Base-by-base conservation (phyloP, 495 filamentous ascomycete genomes). In the Venustampulla echinocandica region DNA sequence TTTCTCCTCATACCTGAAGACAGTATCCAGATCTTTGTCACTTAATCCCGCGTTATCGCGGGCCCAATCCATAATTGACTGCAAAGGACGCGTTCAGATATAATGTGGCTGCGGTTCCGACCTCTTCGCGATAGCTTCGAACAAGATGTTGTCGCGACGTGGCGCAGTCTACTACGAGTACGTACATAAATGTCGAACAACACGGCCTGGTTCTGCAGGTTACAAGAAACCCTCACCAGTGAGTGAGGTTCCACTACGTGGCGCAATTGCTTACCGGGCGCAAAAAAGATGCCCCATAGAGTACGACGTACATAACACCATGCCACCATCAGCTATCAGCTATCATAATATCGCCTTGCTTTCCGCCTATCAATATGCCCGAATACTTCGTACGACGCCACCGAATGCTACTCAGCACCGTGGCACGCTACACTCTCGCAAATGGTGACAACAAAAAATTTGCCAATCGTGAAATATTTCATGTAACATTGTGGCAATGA, bases 1-100 rank as follows among this genome's bases (percentile, higher is more conserved):
- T 40, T 40, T 40, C 20, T 40, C 37, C 20, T 40, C 37, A 17
- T 40, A 40, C n/a, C 22, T 40, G 18, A 40, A 40, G 20, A 40
- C 37, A 40, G 4, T 22, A 40, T 40, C 37, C 17, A 40, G 17
- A 19, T 40, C 37, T 23, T 22, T 40, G 5, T 20, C 37, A 17
- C 17, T 40, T 20, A 40, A 6, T 40, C 37, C 37, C 7, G 20
- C 37, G 17, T 40, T 40, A 40, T 40, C 37, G 20, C 37, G 37
- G n/a, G 37, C 37, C 37, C 37, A 40, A 23, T 40, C 37, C 37
- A 40, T 40, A 3, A 5, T 40, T 9, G 17, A 9, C 7, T 6
- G 17, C 37, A 23, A 20, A 40, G 4, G 7, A 7, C 10, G 11
- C 20, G 10, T 40, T 40, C 3, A 3, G 17, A 22, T 9, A 7